phyloP scores from a whole-genome alignment of 2,329 filamentous ascomycete species.

The Apiospora sp. region DNA sequence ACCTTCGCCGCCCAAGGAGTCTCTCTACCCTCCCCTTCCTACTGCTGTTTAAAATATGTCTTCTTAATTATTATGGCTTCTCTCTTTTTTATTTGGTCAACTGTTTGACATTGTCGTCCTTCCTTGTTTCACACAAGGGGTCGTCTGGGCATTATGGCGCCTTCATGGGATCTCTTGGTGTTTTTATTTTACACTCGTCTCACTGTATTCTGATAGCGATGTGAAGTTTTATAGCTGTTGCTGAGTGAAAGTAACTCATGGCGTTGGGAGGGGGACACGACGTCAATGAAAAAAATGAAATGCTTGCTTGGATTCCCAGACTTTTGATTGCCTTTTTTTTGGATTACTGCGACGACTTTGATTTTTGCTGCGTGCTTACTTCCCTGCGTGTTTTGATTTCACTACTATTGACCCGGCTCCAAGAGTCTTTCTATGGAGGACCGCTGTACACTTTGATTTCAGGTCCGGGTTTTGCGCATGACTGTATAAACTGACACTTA shows the following conservation, averaged over 20 bases:
- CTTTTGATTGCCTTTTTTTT: not conserved
- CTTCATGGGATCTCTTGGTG: not conserved
- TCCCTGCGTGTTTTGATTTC: not conserved
- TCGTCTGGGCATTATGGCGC: not conserved
- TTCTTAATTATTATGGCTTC: not conserved
- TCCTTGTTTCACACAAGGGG: not conserved
- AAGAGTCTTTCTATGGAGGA: too few relatives aligned
- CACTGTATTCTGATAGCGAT: conserved; percentile 21
- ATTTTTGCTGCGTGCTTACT: not conserved
- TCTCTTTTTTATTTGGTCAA: not conserved
- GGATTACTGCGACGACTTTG: not conserved
- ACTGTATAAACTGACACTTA: not conserved
- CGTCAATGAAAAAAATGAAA: conserved; percentile 19
- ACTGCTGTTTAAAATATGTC: not conserved
- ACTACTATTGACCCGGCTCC: too few relatives aligned
- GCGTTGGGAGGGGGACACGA: conserved; percentile 12
- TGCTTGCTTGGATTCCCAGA: not conserved
- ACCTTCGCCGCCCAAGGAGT: conserved; percentile 39
- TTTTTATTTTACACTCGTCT: not conserved
- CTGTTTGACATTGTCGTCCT: not conserved
- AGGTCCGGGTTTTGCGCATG: not conserved
- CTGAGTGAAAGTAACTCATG: not conserved
- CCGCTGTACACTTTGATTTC: not conserved
- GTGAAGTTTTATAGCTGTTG: not conserved
- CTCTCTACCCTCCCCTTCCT: conserved; percentile 46